Evolutionary conservation across 2,329 filamentous ascomycete genomes (phyloP).

Genomic region (Colletotrichum tamarilloi): DNA sequence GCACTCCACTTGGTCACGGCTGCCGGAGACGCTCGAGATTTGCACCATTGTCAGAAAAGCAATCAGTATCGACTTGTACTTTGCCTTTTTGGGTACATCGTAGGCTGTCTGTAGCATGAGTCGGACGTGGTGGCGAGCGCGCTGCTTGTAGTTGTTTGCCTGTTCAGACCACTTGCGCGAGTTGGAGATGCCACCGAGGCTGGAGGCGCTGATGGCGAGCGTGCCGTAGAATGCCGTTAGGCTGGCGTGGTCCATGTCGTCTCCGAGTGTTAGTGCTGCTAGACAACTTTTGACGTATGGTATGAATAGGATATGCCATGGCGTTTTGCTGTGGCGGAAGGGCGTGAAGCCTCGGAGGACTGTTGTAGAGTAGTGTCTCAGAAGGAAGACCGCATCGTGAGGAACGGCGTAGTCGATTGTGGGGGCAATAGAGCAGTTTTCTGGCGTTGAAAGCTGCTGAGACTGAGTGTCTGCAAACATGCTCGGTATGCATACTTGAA

Average conservation of each 20-base stretch:
- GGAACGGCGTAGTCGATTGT: conserved; percentile 30
- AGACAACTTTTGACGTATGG: conserved; percentile 49
- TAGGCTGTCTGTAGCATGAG: background rate
- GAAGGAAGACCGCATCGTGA: conserved; percentile 48
- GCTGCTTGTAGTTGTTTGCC: conserved; percentile 28
- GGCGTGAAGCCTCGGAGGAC: conserved; percentile 50
- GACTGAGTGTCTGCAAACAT: background rate
- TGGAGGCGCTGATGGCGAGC: conserved; percentile 52
- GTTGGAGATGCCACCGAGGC: conserved; percentile 43
- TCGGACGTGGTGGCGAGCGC: background rate
- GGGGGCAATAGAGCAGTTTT: background rate
- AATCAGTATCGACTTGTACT: background rate
- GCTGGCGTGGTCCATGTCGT: conserved; percentile 47
- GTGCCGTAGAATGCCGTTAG: conserved; percentile 50
- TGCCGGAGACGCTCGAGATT: background rate
- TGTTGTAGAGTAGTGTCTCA: conserved; percentile 50
- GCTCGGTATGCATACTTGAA: background rate
- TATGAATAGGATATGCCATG: conserved; percentile 53
- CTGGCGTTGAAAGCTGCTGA: background rate
- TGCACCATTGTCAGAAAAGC: background rate
- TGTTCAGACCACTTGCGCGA: conserved; percentile 45
- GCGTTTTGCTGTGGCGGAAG: conserved; percentile 50
- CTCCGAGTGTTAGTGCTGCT: conserved; percentile 49
- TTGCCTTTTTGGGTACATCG: background rate
- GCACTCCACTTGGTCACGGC: conserved; percentile 38